A percentile compares a stretch with the other conserved stretches of the same genome.
Conservation (phyloP, 495 filamentous ascomycete species). For the Penicillium paradoxum region DNA sequence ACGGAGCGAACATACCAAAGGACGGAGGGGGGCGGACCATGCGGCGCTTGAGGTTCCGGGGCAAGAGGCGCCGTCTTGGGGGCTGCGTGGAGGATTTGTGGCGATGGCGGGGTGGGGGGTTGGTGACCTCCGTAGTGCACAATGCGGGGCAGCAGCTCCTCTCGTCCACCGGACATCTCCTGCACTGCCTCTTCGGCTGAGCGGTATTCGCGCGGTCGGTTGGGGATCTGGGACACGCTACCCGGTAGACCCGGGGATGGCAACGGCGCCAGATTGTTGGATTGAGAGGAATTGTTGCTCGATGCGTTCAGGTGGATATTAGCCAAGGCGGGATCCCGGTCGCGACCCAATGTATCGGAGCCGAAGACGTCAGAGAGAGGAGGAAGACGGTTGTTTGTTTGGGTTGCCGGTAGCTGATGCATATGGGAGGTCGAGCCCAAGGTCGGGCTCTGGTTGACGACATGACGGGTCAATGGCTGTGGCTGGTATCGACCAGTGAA, state of each 20-base stretch:
- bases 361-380: slow-evolving; percentile 94
- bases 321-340: slow-evolving; percentile 35
- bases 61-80: slow-evolving; percentile 35
- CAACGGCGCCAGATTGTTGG: slow-evolving; percentile 55
- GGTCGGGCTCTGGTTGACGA: slow-evolving; percentile 79
- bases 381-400: slow-evolving; percentile 88
- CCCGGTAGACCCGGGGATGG: slow-evolving; percentile 68
- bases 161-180: slow-evolving; percentile 81
- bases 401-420: slow-evolving; percentile 81
- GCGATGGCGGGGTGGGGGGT: slow-evolving; percentile 90
- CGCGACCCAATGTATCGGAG: slow-evolving; percentile 63
- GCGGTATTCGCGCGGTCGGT: slow-evolving; percentile 78
- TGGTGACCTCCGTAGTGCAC: slow-evolving; percentile 90
- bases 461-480: slow-evolving; percentile 74
- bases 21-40: slow-evolving; percentile 23
- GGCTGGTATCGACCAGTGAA: slow-evolving; percentile 88
- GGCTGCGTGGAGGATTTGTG: slow-evolving; percentile 40
- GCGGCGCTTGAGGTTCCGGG: slow-evolving; percentile 17
- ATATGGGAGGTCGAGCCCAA: slow-evolving; percentile 85
- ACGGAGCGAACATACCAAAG: slow-evolving; percentile 19
- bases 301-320: slow-evolving; percentile 44
- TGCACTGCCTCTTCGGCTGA: slow-evolving; percentile 94
- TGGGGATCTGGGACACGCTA: slow-evolving; percentile 45
- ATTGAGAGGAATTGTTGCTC: slow-evolving; percentile 62
- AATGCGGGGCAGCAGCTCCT: slow-evolving; percentile 85